Conservation (phyloP, 257 asterid genomes). For the Primulina eburnea region DNA sequence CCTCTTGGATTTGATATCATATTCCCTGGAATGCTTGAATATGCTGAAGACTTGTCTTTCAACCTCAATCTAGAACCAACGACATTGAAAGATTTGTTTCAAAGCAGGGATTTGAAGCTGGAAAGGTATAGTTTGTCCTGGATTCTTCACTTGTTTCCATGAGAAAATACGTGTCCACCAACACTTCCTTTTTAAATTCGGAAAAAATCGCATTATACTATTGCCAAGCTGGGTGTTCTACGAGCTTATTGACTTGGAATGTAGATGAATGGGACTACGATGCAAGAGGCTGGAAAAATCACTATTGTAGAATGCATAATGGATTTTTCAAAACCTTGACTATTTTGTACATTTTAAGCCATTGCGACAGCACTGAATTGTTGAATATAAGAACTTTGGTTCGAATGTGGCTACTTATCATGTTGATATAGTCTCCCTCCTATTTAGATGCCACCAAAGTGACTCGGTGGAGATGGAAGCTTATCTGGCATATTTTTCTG, state of each 20-base stretch:
- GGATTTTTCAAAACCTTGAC: too few species aligned
- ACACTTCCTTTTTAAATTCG: background rate
- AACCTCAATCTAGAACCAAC: conserved; percentile 54
- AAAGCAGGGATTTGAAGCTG: conserved; percentile 66
- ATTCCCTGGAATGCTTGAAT: conserved; percentile 79
- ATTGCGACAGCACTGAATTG: background rate
- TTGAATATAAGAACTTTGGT: background rate
- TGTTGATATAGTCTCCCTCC: conserved; percentile 11
- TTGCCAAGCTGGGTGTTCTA: background rate
- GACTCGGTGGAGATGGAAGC: conserved; percentile 42
- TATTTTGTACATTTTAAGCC: background rate
- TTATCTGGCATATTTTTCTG: conserved; percentile 64
- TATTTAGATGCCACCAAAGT: conserved; percentile 42
- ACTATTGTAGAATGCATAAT: too few species aligned
- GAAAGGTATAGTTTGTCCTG: conserved; percentile 42
- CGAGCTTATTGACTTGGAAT: conserved; percentile 6
- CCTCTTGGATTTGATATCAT: conserved; percentile 78
- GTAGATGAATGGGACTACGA: background rate
- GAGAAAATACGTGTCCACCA: background rate
- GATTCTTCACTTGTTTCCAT: background rate
- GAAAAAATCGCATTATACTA: background rate
- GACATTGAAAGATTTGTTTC: conserved; percentile 35
- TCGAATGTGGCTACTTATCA: background rate
- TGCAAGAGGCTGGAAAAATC: background rate
- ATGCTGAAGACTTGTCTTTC: conserved; percentile 54